Evolutionary conservation across 2,329 filamentous ascomycete genomes (phyloP), one percentile per base, ranked within the genome.

Genomic region (Aspergillus unguis): DNA sequence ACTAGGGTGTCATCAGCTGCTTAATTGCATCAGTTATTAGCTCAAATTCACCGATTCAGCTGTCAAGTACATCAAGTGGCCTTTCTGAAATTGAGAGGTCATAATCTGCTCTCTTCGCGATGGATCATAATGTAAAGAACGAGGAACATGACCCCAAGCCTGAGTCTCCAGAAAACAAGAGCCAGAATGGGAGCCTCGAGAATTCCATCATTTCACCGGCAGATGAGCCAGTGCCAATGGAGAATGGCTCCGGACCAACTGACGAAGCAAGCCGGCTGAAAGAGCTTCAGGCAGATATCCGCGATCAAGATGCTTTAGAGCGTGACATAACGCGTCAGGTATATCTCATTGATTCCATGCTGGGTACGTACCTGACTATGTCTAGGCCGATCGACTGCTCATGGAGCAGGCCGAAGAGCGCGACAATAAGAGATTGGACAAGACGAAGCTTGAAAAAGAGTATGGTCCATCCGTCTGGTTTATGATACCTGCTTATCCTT

Each of bases 271-370:
- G 78, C 47, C 80, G 81, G 23, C 74, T 91, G 28, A 77, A 79
- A 52, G 80, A 80, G 40, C 74, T 91, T 37, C 85, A 86, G 4
- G 81, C 85, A 47, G 80, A 85, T 53, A 84, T 94, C 25, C 85
- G 90, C 52, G 85, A 96, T 63, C 92, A 97, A 69, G 86, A 92
- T 74, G 92, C 96, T 54, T 75, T 97, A 23, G 92, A 96, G 71
- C 82, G 90, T 56, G 91, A 96, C 65, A 95, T 97, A 58, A 80
- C 82, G 28, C 77, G 79, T 41, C 81, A 86, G 69, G 72, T 75
- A 63, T 44, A 47, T 8, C 33, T 8, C 36, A 3, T 9, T 41
- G 56, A 25, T 8, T 4, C 45, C n/a, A 28, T 40, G 27, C 3
- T 8, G 5, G 6, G 36, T 26, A 6, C 32, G 25, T 11, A 43